Percentiles rank a stretch among this genome's conserved stretches.
phyloP scores from a whole-genome alignment of 352 stramenopile species.

The Pythium dissotocum region DNA sequence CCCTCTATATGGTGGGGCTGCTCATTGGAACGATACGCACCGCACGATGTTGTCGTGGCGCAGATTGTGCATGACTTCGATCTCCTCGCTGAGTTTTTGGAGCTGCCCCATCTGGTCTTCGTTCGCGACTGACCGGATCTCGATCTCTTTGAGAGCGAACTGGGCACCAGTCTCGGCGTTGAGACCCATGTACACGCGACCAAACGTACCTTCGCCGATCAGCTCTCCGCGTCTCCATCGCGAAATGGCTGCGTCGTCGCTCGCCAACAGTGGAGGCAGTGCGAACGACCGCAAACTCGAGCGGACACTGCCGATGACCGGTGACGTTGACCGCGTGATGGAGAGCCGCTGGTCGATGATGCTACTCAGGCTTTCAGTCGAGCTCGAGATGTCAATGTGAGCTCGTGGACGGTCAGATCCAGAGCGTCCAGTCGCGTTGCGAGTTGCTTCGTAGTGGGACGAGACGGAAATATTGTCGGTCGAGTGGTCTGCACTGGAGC shows the following conservation, averaged over 20 bases:
- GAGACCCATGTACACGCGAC: constrained; percentile 94
- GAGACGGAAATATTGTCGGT: constrained; percentile 12
- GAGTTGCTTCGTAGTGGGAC: constrained; percentile 23
- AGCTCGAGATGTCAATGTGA: neutral
- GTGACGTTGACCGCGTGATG: constrained; percentile 52
- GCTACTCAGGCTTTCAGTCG: neutral
- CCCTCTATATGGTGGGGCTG: too few species aligned
- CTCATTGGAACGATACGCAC: constrained; percentile 43
- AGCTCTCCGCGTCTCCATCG: constrained; percentile 94
- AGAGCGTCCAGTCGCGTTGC: constrained; percentile 24
- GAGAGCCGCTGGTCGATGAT: constrained; percentile 32
- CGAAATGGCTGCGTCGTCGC: constrained; percentile 40
- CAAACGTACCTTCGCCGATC: constrained; percentile 95
- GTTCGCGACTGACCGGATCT: constrained; percentile 62
- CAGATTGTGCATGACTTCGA: constrained; percentile 94
- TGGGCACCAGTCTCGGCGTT: constrained; percentile 92
- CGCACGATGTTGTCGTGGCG: constrained; percentile 95
- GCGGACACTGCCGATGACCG: constrained; percentile 36
- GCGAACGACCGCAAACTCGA: constrained; percentile 16
- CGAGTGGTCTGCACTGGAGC: constrained; percentile 20
- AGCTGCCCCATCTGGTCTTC: constrained; percentile 59
- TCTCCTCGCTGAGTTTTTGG: constrained; percentile 87
- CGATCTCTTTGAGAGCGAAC: constrained; percentile 90
- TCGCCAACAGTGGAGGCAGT: constrained; percentile 14
- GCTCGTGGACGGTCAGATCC: constrained; percentile 14